phyloP scores from a whole-genome alignment of 73 alveolate species.

The Tetrahymena elliotti region DNA sequence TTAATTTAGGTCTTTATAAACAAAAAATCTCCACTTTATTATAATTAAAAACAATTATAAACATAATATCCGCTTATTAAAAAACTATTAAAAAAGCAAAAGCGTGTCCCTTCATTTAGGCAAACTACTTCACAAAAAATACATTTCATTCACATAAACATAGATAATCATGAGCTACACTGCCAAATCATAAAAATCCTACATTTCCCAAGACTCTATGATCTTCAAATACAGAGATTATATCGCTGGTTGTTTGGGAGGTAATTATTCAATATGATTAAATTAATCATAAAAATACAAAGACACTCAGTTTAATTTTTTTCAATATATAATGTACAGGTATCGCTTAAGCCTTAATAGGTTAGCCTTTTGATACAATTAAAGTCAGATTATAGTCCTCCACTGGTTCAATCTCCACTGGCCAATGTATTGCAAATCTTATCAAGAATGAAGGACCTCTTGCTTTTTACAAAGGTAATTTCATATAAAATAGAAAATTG shows the following conservation, averaged over 20 bases:
- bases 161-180: neutral
- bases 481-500: neutral
- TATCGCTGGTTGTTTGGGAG: neutral
- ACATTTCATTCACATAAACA: neutral
- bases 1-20: neutral
- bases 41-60: neutral
- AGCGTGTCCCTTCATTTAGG: neutral
- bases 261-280: neutral
- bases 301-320: neutral
- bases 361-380: slow-evolving; percentile 45
- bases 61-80: neutral
- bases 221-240: neutral
- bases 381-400: slow-evolving; percentile 36
- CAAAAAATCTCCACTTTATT: neutral
- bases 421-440: neutral
- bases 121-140: neutral
- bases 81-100: neutral
- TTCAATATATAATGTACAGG: neutral
- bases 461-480: slow-evolving; percentile 47
- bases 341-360: slow-evolving; percentile 15
- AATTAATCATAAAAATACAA: neutral
- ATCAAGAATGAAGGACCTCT: slow-evolving; percentile 36
- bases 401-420: neutral
- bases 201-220: neutral
- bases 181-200: neutral